A percentile compares a stretch with the other conserved stretches of the same genome.
Evolutionary conservation across 2,329 filamentous ascomycete species (phyloP).

Genomic region (Apiospora kogelbergensis): DNA sequence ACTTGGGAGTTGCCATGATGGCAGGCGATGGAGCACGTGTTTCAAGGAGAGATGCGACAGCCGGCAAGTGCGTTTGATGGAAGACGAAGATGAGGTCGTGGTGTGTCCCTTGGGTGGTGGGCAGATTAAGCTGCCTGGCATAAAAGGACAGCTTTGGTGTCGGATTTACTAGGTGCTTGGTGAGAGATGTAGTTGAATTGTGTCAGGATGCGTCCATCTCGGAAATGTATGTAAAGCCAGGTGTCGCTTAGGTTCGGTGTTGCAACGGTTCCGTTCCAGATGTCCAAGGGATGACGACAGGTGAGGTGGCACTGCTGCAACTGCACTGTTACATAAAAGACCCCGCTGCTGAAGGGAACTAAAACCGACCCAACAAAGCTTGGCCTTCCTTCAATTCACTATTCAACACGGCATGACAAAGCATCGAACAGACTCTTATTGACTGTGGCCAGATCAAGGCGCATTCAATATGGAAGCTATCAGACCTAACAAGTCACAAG

Average conservation of each 20-base stretch:
- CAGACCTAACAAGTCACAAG: too few species aligned
- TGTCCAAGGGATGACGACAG: background rate
- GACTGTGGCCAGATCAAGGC: too few species aligned
- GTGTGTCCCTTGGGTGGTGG: background rate
- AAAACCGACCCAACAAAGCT: too few species aligned
- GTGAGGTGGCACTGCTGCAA: background rate
- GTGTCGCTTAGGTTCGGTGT: background rate
- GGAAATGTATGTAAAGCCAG: background rate
- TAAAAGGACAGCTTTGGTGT: background rate
- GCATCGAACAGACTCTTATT: too few species aligned
- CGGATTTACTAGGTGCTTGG: background rate
- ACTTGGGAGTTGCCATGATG: conserved; percentile 44
- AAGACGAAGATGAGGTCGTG: background rate
- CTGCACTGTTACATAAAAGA: background rate
- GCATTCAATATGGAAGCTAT: too few species aligned
- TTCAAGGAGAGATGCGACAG: background rate
- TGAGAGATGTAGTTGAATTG: background rate
- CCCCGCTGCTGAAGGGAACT: too few species aligned
- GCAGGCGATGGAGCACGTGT: background rate
- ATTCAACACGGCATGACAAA: too few species aligned
- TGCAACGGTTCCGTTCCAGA: background rate
- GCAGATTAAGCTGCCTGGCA: background rate
- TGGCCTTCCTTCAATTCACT: too few species aligned
- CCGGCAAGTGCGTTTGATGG: background rate
- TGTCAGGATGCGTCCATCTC: background rate